Evolutionary conservation across 1,284 basidiomycete genomes (phyloP).

Genomic region (Cerioporus squamosus): DNA sequence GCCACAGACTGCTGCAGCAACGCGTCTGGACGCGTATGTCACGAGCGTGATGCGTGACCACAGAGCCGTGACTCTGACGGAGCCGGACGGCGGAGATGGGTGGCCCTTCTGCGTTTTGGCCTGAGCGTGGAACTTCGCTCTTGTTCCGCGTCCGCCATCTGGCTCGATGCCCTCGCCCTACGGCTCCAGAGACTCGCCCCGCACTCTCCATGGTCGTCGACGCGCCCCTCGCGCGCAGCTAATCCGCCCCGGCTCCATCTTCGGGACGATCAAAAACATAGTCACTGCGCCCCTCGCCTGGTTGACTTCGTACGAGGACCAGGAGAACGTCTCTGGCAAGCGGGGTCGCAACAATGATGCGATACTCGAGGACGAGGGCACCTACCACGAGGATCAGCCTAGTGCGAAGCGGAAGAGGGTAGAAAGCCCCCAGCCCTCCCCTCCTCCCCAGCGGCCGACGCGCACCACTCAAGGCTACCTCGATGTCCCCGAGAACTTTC

Average conservation of each 20-base stretch:
- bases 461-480: conserved; percentile 31
- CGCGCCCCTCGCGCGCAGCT: conserved; percentile 22
- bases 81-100: conserved; percentile 1
- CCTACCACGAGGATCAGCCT: conserved; percentile 25
- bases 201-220: conserved; percentile 22
- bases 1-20: conserved; percentile 1
- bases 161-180: conserved; percentile 22
- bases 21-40: conserved; percentile 17
- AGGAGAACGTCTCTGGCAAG: conserved; percentile 30
- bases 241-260: conserved; percentile 31
- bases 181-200: conserved; percentile 22
- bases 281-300: conserved; percentile 32
- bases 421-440: conserved; percentile 27
- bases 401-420: conserved; percentile 35
- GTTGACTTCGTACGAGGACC: conserved; percentile 28
- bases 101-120: conserved; percentile 7
- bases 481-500: conserved; percentile 31
- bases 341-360: conserved; percentile 22
- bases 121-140: conserved; percentile 12
- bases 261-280: conserved; percentile 36
- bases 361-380: conserved; percentile 19
- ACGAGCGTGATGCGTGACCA: conserved; percentile 11
- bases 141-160: conserved; percentile 20
- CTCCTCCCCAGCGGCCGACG: conserved; percentile 17
- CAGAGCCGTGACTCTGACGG: background rate